Evolutionary conservation across 2,329 filamentous ascomycete species (phyloP), one percentile per base, ranked within the genome.

Genomic region (Curvularia verruculosa): DNA sequence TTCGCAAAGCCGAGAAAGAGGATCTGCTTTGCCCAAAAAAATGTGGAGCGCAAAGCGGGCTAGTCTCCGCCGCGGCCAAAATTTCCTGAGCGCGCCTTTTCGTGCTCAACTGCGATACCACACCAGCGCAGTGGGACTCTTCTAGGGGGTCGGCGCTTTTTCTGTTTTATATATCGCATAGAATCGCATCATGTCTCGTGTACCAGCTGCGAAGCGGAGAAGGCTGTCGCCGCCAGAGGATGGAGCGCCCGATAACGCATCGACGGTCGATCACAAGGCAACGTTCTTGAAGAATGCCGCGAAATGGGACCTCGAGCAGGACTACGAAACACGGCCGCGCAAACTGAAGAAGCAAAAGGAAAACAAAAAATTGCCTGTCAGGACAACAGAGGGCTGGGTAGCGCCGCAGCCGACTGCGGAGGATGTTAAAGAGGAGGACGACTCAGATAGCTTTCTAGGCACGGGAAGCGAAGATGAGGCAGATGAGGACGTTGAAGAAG

Each of bases 231-330:
- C 75, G 12, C 74, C 75, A 5, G 68, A 69, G 23, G 64, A 66
- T 41, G 61, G 64, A 49, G 68, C 48, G 44, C 59, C 62, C n/a
- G 52, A 59, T 0, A 59, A 59, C 15, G 56, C 54, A 23, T 46
- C 64, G 28, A 53, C 61, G 26, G 59, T 68, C 36, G 57, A 65
- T 39, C 60, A 67, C 49, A 76, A 76, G 46, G 73, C 75, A 36
- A 83, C 85, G 52, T 92, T 93, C 75, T 85, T 91, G 79, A 85
- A 86, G 68, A 88, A 86, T 69, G 91, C 90, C 5, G 83, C 90
- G 57, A 88, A 87, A 77, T 98, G 94, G 92, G 87, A 96, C 71
- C 84, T 96, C 47, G 95, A 96, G 80, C 90, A 96, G 73, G 89
- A 91, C 75, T 98, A 97, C 81, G 92, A 96, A 77, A 85, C 85